These are phyloP conservation scores for Puccinia triticina DNA, from an alignment of 1,284 basidiomycete genomes.

Conservation along the genomic window DNA sequence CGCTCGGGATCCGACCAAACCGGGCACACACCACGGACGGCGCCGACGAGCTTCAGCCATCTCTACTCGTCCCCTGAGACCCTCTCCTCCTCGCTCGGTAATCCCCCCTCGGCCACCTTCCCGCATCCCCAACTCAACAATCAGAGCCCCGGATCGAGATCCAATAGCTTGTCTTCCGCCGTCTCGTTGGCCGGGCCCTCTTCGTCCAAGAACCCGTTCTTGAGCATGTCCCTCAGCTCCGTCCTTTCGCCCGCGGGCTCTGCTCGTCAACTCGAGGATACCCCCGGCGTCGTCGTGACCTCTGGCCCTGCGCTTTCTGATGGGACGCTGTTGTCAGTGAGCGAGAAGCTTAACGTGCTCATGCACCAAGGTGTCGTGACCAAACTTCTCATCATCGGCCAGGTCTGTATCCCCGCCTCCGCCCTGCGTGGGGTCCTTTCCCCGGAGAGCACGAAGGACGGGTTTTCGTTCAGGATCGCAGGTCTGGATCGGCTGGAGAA, in stretches of 20 bases:
- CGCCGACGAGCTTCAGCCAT: neutral
- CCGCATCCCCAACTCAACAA: neutral
- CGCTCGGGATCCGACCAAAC: neutral
- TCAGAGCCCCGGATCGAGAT: neutral
- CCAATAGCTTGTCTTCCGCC: constrained; percentile 23
- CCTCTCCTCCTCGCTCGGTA: neutral
- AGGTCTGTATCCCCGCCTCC: neutral
- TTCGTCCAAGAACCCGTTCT: constrained; percentile 32
- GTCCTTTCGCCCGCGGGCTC: neutral
- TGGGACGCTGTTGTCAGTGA: neutral
- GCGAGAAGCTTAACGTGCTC: constrained; percentile 42
- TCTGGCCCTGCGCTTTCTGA: neutral
- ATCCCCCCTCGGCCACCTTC: neutral
- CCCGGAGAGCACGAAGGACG: neutral
- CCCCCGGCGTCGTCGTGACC: neutral
- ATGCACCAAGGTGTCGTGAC: constrained; percentile 29
- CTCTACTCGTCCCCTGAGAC: neutral
- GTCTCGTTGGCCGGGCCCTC: too few species aligned
- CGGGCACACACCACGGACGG: neutral
- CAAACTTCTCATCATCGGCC: constrained; percentile 35
- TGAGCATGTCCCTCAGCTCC: constrained; percentile 28
- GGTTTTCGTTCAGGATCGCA: constrained; percentile 3
- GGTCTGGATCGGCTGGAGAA: constrained; percentile 33
- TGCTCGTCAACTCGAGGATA: neutral
- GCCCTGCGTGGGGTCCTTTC: neutral